These are phyloP conservation scores for Mycothermus thermophilus DNA, from an alignment of 495 filamentous ascomycete species.

Conservation along the genomic window DNA sequence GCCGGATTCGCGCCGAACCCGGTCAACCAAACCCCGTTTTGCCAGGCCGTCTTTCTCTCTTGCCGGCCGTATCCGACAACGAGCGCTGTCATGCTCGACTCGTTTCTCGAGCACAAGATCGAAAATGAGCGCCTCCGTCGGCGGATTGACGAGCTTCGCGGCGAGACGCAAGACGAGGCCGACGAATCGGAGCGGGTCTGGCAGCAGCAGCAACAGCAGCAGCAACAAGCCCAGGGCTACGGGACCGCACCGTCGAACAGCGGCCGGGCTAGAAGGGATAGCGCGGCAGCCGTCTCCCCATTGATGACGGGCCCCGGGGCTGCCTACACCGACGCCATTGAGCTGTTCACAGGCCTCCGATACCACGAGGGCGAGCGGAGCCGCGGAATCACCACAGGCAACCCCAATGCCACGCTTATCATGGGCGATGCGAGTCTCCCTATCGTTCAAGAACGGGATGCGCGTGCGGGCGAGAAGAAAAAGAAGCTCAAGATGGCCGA, in stretches of 20 bases:
- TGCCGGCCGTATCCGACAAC: slow-evolving; percentile 82
- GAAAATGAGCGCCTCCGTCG: slow-evolving; percentile 83
- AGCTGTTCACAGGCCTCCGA: slow-evolving; percentile 81
- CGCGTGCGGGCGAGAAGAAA: slow-evolving; percentile 57
- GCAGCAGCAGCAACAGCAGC: no score
- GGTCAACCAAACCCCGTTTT: slow-evolving; percentile 50
- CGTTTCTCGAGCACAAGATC: slow-evolving; percentile 93
- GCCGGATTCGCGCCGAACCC: slow-evolving; percentile 50
- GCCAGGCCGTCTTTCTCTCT: slow-evolving; percentile 89
- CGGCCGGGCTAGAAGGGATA: slow-evolving; percentile 2
- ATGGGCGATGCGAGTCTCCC: slow-evolving; percentile 77
- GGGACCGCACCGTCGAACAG: slow-evolving; percentile 42
- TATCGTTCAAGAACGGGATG: slow-evolving; percentile 62
- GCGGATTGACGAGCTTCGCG: slow-evolving; percentile 69
- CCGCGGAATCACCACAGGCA: slow-evolving; percentile 77
- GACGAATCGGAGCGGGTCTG: slow-evolving; percentile 38
- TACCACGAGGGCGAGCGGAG: slow-evolving; percentile 85
- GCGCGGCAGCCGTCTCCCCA: slow-evolving; percentile 11
- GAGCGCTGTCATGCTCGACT: slow-evolving; percentile 72
- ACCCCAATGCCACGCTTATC: slow-evolving; percentile 61
- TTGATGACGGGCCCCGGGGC: slow-evolving; percentile 46
- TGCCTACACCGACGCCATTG: slow-evolving; percentile 74
- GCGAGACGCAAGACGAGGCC: slow-evolving; percentile 72
- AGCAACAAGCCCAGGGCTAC: no score
- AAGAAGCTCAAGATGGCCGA: slow-evolving; percentile 83